A percentile compares a stretch with the other conserved stretches of the same genome.
phyloP scores from a whole-genome alignment of 306 rosid species.

The Amphicarpaea edgeworthii region DNA sequence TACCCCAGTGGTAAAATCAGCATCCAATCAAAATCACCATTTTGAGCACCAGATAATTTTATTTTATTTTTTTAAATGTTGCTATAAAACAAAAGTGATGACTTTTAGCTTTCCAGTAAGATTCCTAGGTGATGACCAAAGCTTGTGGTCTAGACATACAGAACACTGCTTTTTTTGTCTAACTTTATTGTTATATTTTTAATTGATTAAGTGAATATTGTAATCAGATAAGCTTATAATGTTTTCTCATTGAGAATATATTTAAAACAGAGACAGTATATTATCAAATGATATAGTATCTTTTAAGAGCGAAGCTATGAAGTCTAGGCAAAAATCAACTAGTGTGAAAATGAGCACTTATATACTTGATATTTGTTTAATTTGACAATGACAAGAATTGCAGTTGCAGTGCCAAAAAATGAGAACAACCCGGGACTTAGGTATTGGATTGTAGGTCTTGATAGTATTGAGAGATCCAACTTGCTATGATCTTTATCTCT shows the following conservation, averaged over 20 bases:
- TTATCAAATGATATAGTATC: background rate
- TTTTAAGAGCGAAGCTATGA: background rate
- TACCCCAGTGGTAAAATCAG: background rate
- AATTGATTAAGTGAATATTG: background rate
- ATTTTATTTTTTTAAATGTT: too few species aligned
- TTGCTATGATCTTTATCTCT: constrained; percentile 62
- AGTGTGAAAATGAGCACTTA: constrained; percentile 6
- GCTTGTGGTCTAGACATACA: too few species aligned
- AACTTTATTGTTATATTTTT: background rate
- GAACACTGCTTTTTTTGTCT: background rate
- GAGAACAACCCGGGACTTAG: background rate
- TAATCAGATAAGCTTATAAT: background rate
- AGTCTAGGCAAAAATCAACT: background rate
- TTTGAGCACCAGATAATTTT: background rate
- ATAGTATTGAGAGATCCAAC: constrained; percentile 73
- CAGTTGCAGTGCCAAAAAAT: background rate
- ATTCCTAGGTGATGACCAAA: too few species aligned
- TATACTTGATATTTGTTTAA: background rate
- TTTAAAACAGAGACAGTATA: too few species aligned
- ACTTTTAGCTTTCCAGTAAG: too few species aligned
- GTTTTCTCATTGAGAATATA: background rate
- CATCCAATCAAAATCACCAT: background rate
- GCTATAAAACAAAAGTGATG: too few species aligned
- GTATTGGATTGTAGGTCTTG: constrained; percentile 48
- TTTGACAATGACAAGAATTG: constrained; percentile 12